These are phyloP conservation scores for Pseudocercospora fuligena DNA, from an alignment of 2,329 filamentous ascomycete genomes.

Conservation along the genomic window DNA sequence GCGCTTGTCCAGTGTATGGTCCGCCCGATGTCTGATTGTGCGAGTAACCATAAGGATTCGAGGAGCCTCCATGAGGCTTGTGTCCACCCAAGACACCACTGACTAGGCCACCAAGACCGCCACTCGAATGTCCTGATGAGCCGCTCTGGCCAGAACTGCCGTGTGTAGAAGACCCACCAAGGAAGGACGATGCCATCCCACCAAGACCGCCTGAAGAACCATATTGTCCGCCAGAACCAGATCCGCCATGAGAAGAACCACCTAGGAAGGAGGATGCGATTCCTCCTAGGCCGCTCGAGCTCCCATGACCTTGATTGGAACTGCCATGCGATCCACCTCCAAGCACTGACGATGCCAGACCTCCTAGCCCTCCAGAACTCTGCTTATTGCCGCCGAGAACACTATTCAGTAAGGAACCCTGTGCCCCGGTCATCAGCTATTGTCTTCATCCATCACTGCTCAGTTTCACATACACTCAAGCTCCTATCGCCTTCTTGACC, in stretches of 20 bases:
- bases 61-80: slow-evolving; percentile 36
- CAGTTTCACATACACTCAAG: slow-evolving; percentile 34
- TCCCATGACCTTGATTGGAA: slow-evolving; percentile 22
- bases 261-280: slow-evolving; percentile 41
- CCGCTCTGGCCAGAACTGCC: slow-evolving; percentile 25
- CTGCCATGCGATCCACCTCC: slow-evolving; percentile 28
- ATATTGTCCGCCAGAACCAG: slow-evolving; percentile 19
- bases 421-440: slow-evolving; percentile 21
- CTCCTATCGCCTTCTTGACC: slow-evolving; percentile 39
- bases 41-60: slow-evolving; percentile 45
- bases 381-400: slow-evolving; percentile 40
- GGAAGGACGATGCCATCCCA: slow-evolving; percentile 33
- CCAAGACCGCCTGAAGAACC: slow-evolving; percentile 31
- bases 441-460: not conserved
- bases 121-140: slow-evolving; percentile 27
- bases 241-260: slow-evolving; percentile 30
- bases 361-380: slow-evolving; percentile 30
- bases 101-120: slow-evolving; percentile 36
- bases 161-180: slow-evolving; percentile 32
- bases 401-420: slow-evolving; percentile 36
- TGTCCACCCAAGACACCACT: slow-evolving; percentile 39
- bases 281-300: slow-evolving; percentile 35
- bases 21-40: slow-evolving; percentile 37
- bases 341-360: slow-evolving; percentile 30
- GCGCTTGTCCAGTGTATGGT: slow-evolving; percentile 44